A percentile compares a stretch with the other conserved stretches of the same genome.
phyloP scores from a whole-genome alignment of 148 eudicot genomes.

The Vaccinium macrocarpon region DNA sequence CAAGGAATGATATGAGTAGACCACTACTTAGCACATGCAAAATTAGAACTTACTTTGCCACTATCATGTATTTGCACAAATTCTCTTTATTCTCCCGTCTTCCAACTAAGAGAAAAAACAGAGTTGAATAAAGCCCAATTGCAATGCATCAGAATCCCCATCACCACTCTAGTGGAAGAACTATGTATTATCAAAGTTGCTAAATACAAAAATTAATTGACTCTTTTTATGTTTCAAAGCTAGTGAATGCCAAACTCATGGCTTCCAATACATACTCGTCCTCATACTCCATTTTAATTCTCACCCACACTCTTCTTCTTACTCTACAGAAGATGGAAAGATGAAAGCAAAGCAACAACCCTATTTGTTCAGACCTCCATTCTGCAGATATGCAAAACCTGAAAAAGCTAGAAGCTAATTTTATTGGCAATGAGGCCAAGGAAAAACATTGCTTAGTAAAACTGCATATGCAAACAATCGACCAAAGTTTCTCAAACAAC shows the following conservation, averaged over 20 bases:
- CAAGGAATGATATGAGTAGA: background rate
- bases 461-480: background rate
- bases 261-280: background rate
- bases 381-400: background rate
- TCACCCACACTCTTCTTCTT: background rate
- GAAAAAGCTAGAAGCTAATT: background rate
- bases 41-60: background rate
- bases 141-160: slow-evolving; percentile 5
- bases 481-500: background rate
- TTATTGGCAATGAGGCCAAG: background rate
- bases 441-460: background rate
- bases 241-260: background rate
- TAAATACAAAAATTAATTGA: background rate
- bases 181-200: background rate
- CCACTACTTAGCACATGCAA: background rate
- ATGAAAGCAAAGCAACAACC: background rate
- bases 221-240: background rate
- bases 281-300: background rate
- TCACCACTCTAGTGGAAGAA: background rate
- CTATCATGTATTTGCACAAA: background rate
- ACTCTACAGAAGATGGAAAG: background rate
- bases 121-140: background rate
- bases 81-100: background rate
- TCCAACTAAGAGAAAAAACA: background rate
- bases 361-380: background rate